Evolutionary conservation across 371 early-diverging fungal species (phyloP), one percentile per base, ranked within the genome.

Genomic region (Mortierella sp.): DNA sequence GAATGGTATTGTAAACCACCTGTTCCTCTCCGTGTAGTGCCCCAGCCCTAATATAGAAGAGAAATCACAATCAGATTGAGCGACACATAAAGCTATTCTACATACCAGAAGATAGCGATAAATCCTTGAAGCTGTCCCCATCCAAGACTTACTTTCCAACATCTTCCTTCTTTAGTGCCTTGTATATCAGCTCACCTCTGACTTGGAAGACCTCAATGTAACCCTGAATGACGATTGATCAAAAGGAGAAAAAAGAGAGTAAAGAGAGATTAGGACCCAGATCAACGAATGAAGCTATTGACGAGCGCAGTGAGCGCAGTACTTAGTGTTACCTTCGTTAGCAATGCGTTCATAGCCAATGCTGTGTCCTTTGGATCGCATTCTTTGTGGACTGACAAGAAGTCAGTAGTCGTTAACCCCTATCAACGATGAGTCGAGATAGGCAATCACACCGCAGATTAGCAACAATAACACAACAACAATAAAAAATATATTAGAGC

Each of bases 1-100:
- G 94, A 71, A 97, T 96, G 22, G 89, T 86, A 68, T 93, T 89
- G 81, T 94, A 97, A 0, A 97, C 92, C n/a, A 94, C 66, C 67
- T 88, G 71, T 62, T 87, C 88, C 58, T 89, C 88, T 43, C 79
- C 74, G 3, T 72, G 66, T 55, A 90, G 68, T 30, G 55, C 66
- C 9, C 80, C 37, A 32, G 83, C 73, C 47, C 85, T 90, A 86
- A 80, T 45, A 52, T 18, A 52, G 24, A 35, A 51, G 35, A 78
- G 85, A 54, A 86, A 84, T 22, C 55, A 18, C 9, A 18, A 51
- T 51, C n/a, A 51, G n/a, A 45, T 45, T 45, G 45, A 12, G 51
- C 22, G 43, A 43, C 11, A 43, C 11, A 14, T 43, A 43, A 43
- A 43, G n/a, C 22, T 4, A n/a, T 5, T 18, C 5, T 45, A 16